Conservation (phyloP, 129 eudicot species). For the Escallonia rubra region DNA sequence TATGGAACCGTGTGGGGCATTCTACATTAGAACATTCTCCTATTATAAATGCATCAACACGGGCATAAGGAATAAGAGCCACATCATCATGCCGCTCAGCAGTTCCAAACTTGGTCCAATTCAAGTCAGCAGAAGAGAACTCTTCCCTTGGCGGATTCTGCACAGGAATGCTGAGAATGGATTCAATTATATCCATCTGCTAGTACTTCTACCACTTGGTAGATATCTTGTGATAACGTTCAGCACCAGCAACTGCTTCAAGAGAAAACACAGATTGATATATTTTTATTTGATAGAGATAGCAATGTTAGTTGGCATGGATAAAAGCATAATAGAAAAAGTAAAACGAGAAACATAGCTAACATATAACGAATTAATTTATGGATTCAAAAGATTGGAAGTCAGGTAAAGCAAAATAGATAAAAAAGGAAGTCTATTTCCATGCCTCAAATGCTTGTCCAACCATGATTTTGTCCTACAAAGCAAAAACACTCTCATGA, state of each 20-base stretch:
- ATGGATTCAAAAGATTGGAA: too few species aligned
- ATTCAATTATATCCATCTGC: conserved; percentile 71
- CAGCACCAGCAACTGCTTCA: conserved; percentile 4
- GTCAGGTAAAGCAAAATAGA: too few species aligned
- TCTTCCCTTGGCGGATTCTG: conserved; percentile 76
- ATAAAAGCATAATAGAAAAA: too few species aligned
- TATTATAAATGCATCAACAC: conserved; percentile 80
- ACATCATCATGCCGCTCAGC: conserved; percentile 80
- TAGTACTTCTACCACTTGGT: background rate
- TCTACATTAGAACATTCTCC: conserved; percentile 84
- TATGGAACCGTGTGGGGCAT: conserved; percentile 90
- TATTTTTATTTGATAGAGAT: too few species aligned
- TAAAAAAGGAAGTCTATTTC: too few species aligned
- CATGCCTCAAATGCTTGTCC: too few species aligned
- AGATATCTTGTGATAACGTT: conserved; percentile 1
- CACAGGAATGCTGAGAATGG: conserved; percentile 58
- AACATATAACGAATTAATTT: too few species aligned
- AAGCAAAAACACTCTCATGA: too few species aligned
- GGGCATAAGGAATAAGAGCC: conserved; percentile 79
- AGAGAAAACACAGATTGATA: background rate
- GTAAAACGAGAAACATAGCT: too few species aligned
- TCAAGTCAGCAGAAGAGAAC: conserved; percentile 71
- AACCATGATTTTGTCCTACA: too few species aligned
- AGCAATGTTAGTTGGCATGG: too few species aligned
- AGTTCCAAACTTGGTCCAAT: conserved; percentile 74